A percentile compares a stretch with the other conserved stretches of the same genome.
Evolutionary conservation across 345 rosid species (phyloP).

Genomic region (Populus simonii): DNA sequence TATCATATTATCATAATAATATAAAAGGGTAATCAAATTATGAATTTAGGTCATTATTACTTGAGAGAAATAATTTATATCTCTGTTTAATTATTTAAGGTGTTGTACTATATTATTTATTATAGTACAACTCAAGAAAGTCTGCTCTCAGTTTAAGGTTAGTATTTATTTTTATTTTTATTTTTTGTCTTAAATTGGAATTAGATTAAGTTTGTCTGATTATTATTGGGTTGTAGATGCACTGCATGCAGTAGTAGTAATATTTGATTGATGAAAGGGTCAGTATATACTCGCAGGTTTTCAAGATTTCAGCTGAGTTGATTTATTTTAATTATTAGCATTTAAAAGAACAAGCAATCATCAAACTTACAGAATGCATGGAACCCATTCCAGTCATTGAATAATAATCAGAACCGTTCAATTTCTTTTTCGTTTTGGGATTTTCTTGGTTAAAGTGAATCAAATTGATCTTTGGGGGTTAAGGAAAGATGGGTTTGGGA

Average conservation of each 20-base stretch:
- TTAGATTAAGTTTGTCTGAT: background rate
- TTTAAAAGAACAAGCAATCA: background rate
- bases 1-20: background rate
- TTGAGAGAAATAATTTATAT: background rate
- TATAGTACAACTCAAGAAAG: background rate
- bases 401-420: constrained; percentile 32
- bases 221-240: background rate
- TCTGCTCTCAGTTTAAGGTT: background rate
- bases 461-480: background rate
- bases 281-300: background rate
- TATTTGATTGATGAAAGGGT: background rate
- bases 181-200: background rate
- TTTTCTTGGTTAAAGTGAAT: background rate
- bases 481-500: background rate
- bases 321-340: background rate
- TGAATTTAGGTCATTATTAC: background rate
- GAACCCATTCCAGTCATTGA: constrained; percentile 20
- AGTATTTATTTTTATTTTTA: too few species aligned
- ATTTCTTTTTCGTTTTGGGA: constrained; percentile 1
- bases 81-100: background rate
- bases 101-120: background rate
- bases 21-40: background rate
- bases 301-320: background rate
- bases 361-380: background rate
- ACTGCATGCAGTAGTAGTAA: background rate